A percentile compares a stretch with the other conserved stretches of the same genome.
Evolutionary conservation across 2,329 filamentous ascomycete species (phyloP).

Genomic region (Exophiala viscosa): DNA sequence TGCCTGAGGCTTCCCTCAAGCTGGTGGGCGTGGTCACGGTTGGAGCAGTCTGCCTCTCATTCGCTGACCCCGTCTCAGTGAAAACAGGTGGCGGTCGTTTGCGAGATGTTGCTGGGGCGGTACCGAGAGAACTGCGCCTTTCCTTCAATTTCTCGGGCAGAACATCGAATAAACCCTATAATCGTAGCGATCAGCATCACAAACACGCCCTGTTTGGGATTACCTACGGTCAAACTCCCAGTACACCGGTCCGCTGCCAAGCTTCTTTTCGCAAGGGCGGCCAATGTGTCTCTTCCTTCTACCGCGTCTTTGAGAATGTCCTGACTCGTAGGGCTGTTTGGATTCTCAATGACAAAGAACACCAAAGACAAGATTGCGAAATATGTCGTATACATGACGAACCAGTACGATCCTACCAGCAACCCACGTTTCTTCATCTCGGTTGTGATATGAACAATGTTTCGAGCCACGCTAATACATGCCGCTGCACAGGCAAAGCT

Average conservation of each 20-base stretch:
- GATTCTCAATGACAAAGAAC: conserved; percentile 63
- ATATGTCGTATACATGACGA: conserved; percentile 66
- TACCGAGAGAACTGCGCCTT: conserved; percentile 42
- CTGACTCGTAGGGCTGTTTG: conserved; percentile 57
- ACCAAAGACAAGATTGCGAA: conserved; percentile 63
- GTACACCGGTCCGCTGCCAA: conserved; percentile 86
- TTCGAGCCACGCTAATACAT: conserved; percentile 62
- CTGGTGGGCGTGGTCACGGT: conserved; percentile 7
- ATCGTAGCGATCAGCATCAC: conserved; percentile 3
- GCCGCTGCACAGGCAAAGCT: conserved; percentile 64
- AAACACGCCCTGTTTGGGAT: neutral
- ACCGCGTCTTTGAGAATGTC: conserved; percentile 82
- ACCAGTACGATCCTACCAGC: conserved; percentile 63
- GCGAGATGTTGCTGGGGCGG: conserved; percentile 41
- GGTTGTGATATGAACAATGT: conserved; percentile 62
- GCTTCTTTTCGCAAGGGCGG: conserved; percentile 74
- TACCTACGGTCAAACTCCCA: conserved; percentile 66
- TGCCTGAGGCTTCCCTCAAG: conserved; percentile 10
- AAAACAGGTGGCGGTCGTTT: conserved; percentile 42
- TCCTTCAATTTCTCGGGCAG: conserved; percentile 69
- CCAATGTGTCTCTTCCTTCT: conserved; percentile 78
- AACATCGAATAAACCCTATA: conserved; percentile 74
- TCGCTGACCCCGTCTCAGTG: conserved; percentile 8
- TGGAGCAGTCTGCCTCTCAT: conserved; percentile 7
- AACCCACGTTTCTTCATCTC: conserved; percentile 62